Percentiles rank a stretch among this genome's conserved stretches.
Conservation (phyloP, 2,329 filamentous ascomycete species). For the Pseudogymnoascus sp. region DNA sequence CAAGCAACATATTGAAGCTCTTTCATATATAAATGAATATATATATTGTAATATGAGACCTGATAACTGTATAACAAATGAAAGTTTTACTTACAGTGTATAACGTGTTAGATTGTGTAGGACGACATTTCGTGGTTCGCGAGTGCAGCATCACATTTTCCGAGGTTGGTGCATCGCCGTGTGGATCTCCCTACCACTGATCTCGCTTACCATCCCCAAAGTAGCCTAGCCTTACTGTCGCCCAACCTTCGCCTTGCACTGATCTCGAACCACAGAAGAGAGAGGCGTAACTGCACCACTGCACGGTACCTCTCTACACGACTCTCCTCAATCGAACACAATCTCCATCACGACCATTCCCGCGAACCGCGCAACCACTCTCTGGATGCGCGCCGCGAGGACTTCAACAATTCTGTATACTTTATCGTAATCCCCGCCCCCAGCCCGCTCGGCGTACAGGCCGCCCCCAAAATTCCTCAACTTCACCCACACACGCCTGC, state of each 20-base stretch:
- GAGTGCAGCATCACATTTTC: neutral
- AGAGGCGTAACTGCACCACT: neutral
- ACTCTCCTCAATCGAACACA: neutral
- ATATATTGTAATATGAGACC: neutral
- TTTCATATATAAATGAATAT: neutral
- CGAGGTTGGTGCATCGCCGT: neutral
- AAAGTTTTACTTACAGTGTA: neutral
- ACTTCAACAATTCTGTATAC: neutral
- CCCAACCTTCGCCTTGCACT: neutral
- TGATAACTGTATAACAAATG: neutral
- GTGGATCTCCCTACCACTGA: neutral
- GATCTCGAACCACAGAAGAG: neutral
- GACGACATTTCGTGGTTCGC: neutral
- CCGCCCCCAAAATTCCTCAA: neutral
- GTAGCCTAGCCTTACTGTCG: neutral
- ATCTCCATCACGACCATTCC: neutral
- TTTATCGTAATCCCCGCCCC: neutral
- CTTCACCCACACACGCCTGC: neutral
- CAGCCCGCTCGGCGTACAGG: neutral
- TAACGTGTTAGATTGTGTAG: neutral
- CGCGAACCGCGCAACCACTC: neutral
- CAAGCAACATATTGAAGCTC: neutral
- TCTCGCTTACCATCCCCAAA: neutral
- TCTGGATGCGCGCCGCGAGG: neutral
- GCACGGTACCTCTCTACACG: neutral